Conservation (phyloP, 177 flowering plant species). For the Tripterygium wilfordii region DNA sequence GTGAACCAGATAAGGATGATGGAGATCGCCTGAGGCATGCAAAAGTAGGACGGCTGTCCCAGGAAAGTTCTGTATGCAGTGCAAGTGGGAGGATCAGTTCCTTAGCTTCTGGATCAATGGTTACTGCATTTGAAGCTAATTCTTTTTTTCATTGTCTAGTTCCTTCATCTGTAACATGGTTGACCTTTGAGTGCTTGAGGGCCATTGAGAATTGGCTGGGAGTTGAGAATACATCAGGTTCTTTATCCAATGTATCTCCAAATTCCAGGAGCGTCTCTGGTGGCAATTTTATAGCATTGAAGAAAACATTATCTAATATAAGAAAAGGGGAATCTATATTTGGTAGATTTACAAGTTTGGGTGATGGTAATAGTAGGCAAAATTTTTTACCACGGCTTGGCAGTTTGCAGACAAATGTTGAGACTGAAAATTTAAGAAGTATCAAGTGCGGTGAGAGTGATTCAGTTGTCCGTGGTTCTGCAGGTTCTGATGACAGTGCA, state of each 20-base stretch:
- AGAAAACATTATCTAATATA: constrained; percentile 44
- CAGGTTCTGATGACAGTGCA: constrained; percentile 19
- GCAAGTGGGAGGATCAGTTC: constrained; percentile 33
- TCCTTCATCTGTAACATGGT: constrained; percentile 47
- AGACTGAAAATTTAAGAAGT: constrained; percentile 18
- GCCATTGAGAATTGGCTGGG: constrained; percentile 71
- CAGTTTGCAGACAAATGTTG: constrained; percentile 15
- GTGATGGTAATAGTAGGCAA: constrained; percentile 20
- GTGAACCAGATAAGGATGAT: constrained; percentile 34
- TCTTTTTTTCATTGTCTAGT: constrained; percentile 15
- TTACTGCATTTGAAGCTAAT: constrained; percentile 19
- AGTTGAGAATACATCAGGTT: constrained; percentile 32
- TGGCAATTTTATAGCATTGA: constrained; percentile 36
- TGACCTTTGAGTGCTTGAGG: constrained; percentile 62
- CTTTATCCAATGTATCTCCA: constrained; percentile 24
- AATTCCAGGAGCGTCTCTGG: constrained; percentile 15
- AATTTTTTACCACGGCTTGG: constrained; percentile 12
- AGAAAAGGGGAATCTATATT: constrained; percentile 38
- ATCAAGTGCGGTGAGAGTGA: constrained; percentile 18
- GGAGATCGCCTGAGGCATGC: constrained; percentile 53
- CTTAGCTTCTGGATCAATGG: constrained; percentile 19
- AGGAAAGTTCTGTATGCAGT: constrained; percentile 66
- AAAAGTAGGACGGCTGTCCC: constrained; percentile 77
- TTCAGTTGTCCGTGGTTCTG: constrained; percentile 8
- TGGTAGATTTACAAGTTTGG: constrained; percentile 26